These are phyloP conservation scores for Sorghum bicolor DNA, from an alignment of 176 grass and related monocot genomes.

Conservation along the genomic window Sorghum_bicolor_NCBIv3 NC_012871.2:65530501-65531000, in stretches of 20 bases:
- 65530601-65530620: too few relatives aligned
- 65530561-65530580: not conserved
- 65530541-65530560: constrained; percentile 45
- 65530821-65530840: too few relatives aligned
- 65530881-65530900: too few relatives aligned
- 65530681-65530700: not conserved
- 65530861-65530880: too few relatives aligned
- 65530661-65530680: not conserved
- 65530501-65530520: constrained; percentile 15
- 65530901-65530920: too few relatives aligned
- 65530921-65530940: too few relatives aligned
- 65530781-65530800: too few relatives aligned
- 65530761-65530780: not conserved
- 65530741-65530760: not conserved
- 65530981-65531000: too few relatives aligned
- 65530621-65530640: not conserved
- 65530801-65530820: too few relatives aligned
- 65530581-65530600: not conserved
- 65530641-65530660: not conserved
- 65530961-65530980: too few relatives aligned
- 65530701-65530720: not conserved
- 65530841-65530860: too few relatives aligned
- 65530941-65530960: too few relatives aligned
- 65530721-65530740: not conserved
- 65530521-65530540: not conserved